A percentile compares a stretch with the other conserved stretches of the same genome.
Evolutionary conservation across 2,329 filamentous ascomycete species (phyloP).

Genomic region (Aspergillus chevalieri): DNA sequence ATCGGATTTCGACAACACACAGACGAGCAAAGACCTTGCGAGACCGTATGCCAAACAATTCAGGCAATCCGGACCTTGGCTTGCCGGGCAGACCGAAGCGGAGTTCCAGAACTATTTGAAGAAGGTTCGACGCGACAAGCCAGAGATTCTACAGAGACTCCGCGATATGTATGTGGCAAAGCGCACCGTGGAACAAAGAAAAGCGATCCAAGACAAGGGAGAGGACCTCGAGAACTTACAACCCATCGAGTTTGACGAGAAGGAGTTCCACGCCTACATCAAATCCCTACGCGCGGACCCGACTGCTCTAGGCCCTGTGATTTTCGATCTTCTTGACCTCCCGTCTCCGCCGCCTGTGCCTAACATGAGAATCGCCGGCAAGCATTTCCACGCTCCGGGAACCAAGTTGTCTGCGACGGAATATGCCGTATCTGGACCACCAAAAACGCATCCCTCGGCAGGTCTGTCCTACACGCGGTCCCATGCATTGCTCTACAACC

Average conservation of each 20-base stretch:
- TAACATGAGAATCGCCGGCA: constrained; percentile 26
- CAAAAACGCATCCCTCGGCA: constrained; percentile 59
- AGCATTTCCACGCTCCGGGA: constrained; percentile 31
- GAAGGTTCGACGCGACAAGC: constrained; percentile 37
- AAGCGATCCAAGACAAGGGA: constrained; percentile 37
- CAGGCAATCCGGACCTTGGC: constrained; percentile 55
- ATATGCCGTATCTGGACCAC: constrained; percentile 46
- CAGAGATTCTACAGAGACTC: constrained; percentile 32
- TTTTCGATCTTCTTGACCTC: constrained; percentile 53
- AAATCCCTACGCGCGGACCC: constrained; percentile 38
- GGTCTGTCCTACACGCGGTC: constrained; percentile 58
- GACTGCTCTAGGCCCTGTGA: constrained; percentile 45
- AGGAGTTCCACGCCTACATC: constrained; percentile 43
- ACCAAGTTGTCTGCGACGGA: constrained; percentile 33
- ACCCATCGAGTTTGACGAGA: constrained; percentile 32
- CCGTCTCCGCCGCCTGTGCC: constrained; percentile 40
- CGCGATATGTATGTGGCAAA: constrained; percentile 29
- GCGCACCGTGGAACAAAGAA: constrained; percentile 29
- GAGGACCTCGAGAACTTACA: constrained; percentile 26
- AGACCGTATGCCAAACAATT: constrained; percentile 41
- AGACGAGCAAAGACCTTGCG: constrained; percentile 26
- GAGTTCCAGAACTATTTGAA: constrained; percentile 51
- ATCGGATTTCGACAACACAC: constrained; percentile 40
- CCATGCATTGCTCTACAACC: constrained; percentile 51
- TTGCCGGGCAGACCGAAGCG: constrained; percentile 50